Evolutionary conservation across 306 rosid genomes (phyloP).

Genomic region (cucumber (Cucumis sativus)): DNA sequence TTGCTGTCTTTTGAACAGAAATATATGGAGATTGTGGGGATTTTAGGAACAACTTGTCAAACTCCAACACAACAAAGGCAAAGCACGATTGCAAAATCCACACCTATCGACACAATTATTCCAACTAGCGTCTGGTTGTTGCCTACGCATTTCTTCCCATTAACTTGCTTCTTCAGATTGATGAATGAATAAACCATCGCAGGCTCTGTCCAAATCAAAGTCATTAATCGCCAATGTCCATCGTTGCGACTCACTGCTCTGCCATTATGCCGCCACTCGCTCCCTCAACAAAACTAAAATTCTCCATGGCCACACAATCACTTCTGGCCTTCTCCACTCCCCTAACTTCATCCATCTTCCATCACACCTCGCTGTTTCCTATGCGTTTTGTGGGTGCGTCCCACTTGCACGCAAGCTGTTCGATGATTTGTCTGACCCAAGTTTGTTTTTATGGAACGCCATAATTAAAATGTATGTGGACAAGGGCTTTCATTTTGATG

Average conservation of each 20-base stretch:
- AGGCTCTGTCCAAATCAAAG: conserved; percentile 18
- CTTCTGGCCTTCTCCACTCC: conserved; percentile 26
- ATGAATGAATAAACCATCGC: conserved; percentile 29
- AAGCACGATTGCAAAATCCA: background rate
- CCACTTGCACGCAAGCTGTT: conserved; percentile 54
- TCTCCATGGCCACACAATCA: conserved; percentile 46
- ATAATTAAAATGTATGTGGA: conserved; percentile 43
- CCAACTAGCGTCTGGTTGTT: background rate
- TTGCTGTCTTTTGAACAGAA: too few species aligned
- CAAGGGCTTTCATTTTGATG: conserved; percentile 28
- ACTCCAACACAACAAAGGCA: background rate
- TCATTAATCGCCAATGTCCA: conserved; percentile 6
- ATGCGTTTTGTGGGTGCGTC: conserved; percentile 39
- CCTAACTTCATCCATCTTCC: conserved; percentile 16
- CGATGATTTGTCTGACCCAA: conserved; percentile 31
- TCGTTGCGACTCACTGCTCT: conserved; percentile 24
- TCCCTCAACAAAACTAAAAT: conserved; percentile 40
- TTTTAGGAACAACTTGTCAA: background rate
- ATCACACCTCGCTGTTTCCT: conserved; percentile 36
- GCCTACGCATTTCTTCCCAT: background rate
- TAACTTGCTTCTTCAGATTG: background rate
- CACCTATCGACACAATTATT: background rate
- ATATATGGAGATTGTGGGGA: too few species aligned
- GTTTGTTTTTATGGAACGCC: conserved; percentile 36
- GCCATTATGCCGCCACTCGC: conserved; percentile 29